Evolutionary conservation across 208 protist species (phyloP).

Genomic region (Acanthamoeba healyi): DNA sequence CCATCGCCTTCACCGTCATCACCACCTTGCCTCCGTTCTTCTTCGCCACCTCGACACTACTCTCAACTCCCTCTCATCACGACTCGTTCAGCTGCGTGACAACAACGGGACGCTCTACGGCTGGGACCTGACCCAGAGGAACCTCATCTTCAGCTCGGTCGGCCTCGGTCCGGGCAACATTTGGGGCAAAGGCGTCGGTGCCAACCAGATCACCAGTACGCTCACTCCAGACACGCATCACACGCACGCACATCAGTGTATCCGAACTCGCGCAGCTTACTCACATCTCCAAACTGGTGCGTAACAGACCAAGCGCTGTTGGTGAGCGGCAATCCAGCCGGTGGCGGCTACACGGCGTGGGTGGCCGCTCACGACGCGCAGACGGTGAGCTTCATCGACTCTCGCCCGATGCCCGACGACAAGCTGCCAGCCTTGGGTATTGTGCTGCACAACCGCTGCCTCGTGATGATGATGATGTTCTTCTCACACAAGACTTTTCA

Average conservation of each 20-base stretch:
- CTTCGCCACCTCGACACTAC: too few relatives aligned
- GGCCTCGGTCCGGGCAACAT: not conserved
- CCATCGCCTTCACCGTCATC: not conserved
- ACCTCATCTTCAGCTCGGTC: not conserved
- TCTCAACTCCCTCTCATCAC: too few relatives aligned
- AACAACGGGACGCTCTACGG: not conserved
- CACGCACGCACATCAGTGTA: too few relatives aligned
- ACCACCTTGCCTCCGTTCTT: too few relatives aligned
- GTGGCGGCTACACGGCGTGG: not conserved
- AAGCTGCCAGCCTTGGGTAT: not conserved
- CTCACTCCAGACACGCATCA: too few relatives aligned
- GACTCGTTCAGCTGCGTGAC: not conserved
- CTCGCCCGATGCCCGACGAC: not conserved
- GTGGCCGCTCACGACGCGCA: not conserved
- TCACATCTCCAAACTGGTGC: too few relatives aligned
- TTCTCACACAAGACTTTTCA: too few relatives aligned
- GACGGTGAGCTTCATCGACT: not conserved
- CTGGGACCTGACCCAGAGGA: not conserved
- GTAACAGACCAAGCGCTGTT: not conserved
- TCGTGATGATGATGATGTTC: too few relatives aligned
- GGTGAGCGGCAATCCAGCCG: not conserved
- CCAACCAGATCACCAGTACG: not conserved
- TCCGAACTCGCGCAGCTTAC: too few relatives aligned
- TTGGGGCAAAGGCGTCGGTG: not conserved
- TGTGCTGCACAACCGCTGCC: too few relatives aligned